Conservation (phyloP, 306 rosid genomes). For the Hippophae rhamnoides region DNA sequence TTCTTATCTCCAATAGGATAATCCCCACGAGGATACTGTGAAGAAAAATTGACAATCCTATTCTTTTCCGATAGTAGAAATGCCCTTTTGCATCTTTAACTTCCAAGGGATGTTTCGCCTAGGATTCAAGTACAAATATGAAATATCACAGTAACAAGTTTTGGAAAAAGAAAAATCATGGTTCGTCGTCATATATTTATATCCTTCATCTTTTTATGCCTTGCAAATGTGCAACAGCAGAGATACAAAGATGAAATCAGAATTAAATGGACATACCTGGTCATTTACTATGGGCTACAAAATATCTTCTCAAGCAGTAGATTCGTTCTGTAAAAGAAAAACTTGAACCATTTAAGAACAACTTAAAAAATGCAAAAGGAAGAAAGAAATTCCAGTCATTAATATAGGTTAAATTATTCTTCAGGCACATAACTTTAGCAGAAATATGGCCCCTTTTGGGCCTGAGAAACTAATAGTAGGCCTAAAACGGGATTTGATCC, state of each 20-base stretch:
- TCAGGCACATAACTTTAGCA: no score
- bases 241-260: slow-evolving; percentile 1
- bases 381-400: neutral
- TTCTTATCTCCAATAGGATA: no score
- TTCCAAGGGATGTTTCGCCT: slow-evolving; percentile 1
- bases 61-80: neutral
- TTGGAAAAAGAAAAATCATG: no score
- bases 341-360: slow-evolving; percentile 10
- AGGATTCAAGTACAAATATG: no score
- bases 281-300: slow-evolving; percentile 10
- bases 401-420: no score
- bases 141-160: no score
- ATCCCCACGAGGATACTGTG: no score
- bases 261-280: slow-evolving; percentile 4
- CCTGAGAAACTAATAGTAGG: no score
- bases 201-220: no score
- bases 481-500: no score
- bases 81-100: slow-evolving; percentile 1
- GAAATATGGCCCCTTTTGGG: no score
- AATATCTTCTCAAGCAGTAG: slow-evolving; percentile 24
- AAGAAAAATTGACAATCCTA: neutral
- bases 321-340: slow-evolving; percentile 39
- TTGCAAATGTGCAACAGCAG: neutral
- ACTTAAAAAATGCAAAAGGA: slow-evolving; percentile 6
- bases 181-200: no score